Evolutionary conservation across 345 rosid genomes (phyloP), one percentile per base, ranked within the genome.

Genomic region (Odontarrhena argentea): DNA sequence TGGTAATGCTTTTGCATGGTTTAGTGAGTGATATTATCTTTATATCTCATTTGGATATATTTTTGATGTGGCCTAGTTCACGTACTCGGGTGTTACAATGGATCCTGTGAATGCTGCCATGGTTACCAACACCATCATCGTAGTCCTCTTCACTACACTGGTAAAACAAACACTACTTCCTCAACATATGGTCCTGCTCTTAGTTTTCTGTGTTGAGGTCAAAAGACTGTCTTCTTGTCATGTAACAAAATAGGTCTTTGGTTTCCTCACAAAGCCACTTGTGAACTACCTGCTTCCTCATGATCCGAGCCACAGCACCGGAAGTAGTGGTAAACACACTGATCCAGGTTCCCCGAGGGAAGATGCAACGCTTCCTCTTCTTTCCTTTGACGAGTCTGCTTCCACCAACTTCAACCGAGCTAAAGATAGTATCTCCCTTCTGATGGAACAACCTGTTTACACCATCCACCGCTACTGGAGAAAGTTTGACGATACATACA

Each of bases 401-500:
- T 13, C 88, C 2, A 83, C 94, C 25, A 86, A 90, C 77, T 46
- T 87, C 67, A 71, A 71, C 14, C 84, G 89, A 7, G 97, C 96
- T 28, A 86, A 87, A 71, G 86, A 82, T 63, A 84, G 93, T 53
- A 72, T 93, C 57, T 68, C 89, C 5, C 83, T 87, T 92, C 75
- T 88, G 8, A 78, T 93, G 3, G 91, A 85, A 60, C 81, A 90
- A 51, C 98, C 97, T 11, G 89, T 83, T 8, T 86, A 84, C 62
- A 93, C 93, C 12, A 75, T 86, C 35, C 97, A 93, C 75, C 80
- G 73, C 63, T 87, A 86, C 78, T 89, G 98, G 98, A 93, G 86
- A 68, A 83, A 78, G 79, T 87, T 93, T 0, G 96, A 93, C 4
- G 83, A 93, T 61, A 67, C 73, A 10, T 87, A 87, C 76, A 89